A percentile compares a stretch with the other conserved stretches of the same genome.
These are phyloP conservation scores for Curvularia lunata DNA, from an alignment of 2,329 filamentous ascomycete genomes.

Conservation along the genomic window DNA sequence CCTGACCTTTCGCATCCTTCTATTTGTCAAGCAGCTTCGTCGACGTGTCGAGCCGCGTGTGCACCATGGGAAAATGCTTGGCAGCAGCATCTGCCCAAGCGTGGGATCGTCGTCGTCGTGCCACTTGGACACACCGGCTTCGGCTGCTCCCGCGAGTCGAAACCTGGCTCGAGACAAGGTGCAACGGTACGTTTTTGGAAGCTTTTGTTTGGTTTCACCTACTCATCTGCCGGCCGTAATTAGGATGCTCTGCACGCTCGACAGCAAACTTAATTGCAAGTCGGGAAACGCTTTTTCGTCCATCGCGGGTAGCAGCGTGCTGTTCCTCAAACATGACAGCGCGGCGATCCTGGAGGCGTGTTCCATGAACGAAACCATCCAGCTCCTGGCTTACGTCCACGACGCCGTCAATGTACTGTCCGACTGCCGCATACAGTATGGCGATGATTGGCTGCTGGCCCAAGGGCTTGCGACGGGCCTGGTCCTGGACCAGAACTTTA, in stretches of 20 bases:
- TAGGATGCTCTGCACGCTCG: constrained; percentile 42
- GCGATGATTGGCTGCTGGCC: constrained; percentile 41
- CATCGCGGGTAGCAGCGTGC: constrained; percentile 39
- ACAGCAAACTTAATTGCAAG: constrained; percentile 19
- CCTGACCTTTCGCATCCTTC: constrained; percentile 48
- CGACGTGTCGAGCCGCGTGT: constrained; percentile 46
- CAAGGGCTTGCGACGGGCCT: constrained; percentile 40
- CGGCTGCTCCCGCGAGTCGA: constrained; percentile 35
- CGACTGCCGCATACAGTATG: constrained; percentile 33
- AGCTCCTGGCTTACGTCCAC: constrained; percentile 37
- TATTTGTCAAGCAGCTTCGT: constrained; percentile 49
- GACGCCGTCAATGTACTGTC: constrained; percentile 42
- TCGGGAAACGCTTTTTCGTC: constrained; percentile 33
- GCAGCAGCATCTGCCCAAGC: constrained; percentile 35
- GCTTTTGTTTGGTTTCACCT: constrained; percentile 42
- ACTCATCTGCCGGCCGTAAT: constrained; percentile 34
- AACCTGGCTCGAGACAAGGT: constrained; percentile 42
- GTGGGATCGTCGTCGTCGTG: constrained; percentile 31
- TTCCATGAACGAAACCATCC: constrained; percentile 38
- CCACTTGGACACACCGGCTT: constrained; percentile 30
- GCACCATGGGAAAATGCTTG: constrained; percentile 24
- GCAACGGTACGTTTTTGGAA: constrained; percentile 46
- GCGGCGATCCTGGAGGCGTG: constrained; percentile 37
- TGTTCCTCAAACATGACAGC: constrained; percentile 47
- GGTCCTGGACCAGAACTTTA: constrained; percentile 44